Evolutionary conservation across 2,329 filamentous ascomycete species (phyloP), one percentile per base, ranked within the genome.

Genomic region (Monosporascus sp.): DNA sequence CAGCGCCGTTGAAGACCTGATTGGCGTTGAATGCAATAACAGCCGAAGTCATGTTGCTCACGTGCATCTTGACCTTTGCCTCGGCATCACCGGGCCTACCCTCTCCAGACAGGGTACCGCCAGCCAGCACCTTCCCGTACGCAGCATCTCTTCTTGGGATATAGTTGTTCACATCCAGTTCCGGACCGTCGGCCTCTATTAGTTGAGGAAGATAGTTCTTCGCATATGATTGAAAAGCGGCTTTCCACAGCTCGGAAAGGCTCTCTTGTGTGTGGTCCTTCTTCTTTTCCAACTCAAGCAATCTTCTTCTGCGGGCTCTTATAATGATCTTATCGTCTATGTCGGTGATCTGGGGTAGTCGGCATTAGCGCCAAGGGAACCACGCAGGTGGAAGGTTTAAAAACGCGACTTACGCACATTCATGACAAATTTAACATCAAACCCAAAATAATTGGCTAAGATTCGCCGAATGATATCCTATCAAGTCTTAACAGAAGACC

Each of bases 11-110:
- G 63, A 82, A 83, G 20, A 82, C 69, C 47, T 74, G 70, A 41
- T 73, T 71, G n/a, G 70, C 66, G 45, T 71, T 69, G 51, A 84
- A 77, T 6, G 79, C 75, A 49, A 67, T 62, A 2, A 76, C 74
- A 1, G 82, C 81, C 25, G 75, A 67, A 48, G 75, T 74, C 74
- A 80, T 80, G 63, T 80, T 82, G 63, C 83, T 85, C 56, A 95
- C 80, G 64, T 96, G 89, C 90, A 96, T 95, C 72, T 92, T 95
- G 60, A 90, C 73, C 74, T 96, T 96, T 15, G 90, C 89, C 67
- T 95, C 89, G 52, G 85, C 84, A 63, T 96, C 90, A 6, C 86
- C 82, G 0, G 88, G 78, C 61, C 78, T 81, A 37, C 79, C 80
- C 55, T 83, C 79, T 1, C 78, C 80, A 3, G 75, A 72, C 39